phyloP scores from a whole-genome alignment of 345 rosid genomes.

The Limnanthes douglasii region DNA sequence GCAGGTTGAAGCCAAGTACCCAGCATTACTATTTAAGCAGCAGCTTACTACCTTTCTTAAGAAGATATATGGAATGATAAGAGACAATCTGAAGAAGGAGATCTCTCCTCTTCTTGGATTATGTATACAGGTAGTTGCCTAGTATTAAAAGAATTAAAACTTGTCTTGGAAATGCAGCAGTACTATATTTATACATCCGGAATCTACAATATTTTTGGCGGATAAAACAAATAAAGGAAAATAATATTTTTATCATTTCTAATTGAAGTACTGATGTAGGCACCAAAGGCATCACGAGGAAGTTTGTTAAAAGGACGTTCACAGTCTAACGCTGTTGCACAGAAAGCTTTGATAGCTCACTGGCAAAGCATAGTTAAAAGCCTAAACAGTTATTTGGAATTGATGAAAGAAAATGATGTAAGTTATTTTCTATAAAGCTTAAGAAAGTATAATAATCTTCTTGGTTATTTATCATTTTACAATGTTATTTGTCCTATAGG shows the following conservation, averaged over 20 bases:
- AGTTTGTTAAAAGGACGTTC: slow-evolving; percentile 78
- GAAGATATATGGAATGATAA: slow-evolving; percentile 74
- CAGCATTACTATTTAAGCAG: slow-evolving; percentile 77
- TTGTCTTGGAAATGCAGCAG: neutral
- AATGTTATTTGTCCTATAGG: slow-evolving; percentile 28
- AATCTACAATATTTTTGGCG: neutral
- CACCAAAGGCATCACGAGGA: slow-evolving; percentile 77
- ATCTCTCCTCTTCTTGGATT: slow-evolving; percentile 74
- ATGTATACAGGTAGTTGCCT: slow-evolving; percentile 51
- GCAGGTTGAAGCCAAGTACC: slow-evolving; percentile 85
- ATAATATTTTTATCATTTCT: too few relatives aligned
- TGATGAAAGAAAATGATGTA: slow-evolving; percentile 50
- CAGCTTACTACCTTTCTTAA: slow-evolving; percentile 80
- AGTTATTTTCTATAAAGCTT: slow-evolving; percentile 32
- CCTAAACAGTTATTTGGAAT: slow-evolving; percentile 54
- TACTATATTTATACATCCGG: neutral
- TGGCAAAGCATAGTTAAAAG: slow-evolving; percentile 86
- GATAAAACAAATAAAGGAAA: too few relatives aligned
- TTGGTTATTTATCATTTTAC: neutral
- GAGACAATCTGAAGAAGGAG: slow-evolving; percentile 76
- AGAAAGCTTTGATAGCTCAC: slow-evolving; percentile 68
- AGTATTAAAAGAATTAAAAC: too few relatives aligned
- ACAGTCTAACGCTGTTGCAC: slow-evolving; percentile 49
- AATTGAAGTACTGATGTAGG: slow-evolving; percentile 34
- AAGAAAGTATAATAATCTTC: neutral